Conservation (phyloP, 345 rosid species). For the Brassica nigra region DNA sequence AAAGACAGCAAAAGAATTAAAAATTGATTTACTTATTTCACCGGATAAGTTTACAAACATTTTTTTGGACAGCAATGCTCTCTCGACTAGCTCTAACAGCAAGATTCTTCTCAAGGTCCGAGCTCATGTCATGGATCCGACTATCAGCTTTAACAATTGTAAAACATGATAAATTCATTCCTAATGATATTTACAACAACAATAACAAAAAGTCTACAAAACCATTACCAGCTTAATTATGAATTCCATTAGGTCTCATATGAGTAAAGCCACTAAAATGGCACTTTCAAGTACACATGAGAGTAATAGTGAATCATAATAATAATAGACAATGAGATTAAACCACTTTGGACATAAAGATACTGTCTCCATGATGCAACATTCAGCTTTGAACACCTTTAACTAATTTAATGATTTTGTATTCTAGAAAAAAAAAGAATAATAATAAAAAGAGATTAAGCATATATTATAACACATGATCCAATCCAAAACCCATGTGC, state of each 20-base stretch:
- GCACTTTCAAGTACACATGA: constrained; percentile 39
- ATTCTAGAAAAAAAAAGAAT: not conserved
- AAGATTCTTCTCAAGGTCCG: too few species aligned
- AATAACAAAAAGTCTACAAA: not conserved
- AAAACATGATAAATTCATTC: too few species aligned
- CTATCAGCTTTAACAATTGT: too few species aligned
- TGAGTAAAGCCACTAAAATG: constrained; percentile 28
- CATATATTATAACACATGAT: constrained; percentile 17
- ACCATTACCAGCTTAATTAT: constrained; percentile 21
- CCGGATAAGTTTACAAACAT: not conserved
- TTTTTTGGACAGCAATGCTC: not conserved
- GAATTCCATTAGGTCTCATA: constrained; percentile 29
- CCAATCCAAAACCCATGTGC: constrained; percentile 35
- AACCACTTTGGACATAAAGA: constrained; percentile 40
- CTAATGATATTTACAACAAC: too few species aligned
- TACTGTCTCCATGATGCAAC: constrained; percentile 42
- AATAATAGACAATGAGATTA: constrained; percentile 34
- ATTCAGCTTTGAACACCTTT: constrained; percentile 43
- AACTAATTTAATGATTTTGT: constrained; percentile 14
- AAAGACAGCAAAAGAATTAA: too few species aligned
- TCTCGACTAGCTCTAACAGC: too few species aligned
- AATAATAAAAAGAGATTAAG: constrained; percentile 15
- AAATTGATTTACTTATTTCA: too few species aligned
- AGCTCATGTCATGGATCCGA: too few species aligned
- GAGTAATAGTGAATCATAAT: constrained; percentile 30